phyloP scores from a whole-genome alignment of 2,329 filamentous ascomycete genomes.

The Pyrenochaeta sp. region DNA sequence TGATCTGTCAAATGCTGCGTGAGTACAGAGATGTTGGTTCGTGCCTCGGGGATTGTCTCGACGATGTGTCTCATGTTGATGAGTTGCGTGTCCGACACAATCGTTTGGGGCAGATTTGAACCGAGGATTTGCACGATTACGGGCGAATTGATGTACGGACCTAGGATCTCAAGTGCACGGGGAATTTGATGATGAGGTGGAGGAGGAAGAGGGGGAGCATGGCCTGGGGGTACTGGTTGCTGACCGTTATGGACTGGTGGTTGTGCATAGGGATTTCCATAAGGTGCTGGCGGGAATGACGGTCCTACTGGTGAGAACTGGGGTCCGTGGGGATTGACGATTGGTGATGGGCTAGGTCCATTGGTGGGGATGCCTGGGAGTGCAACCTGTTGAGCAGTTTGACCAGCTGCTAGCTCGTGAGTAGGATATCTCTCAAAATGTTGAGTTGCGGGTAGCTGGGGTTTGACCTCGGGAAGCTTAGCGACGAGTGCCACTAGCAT shows the following conservation, averaged over 20 bases:
- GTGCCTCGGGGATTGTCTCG: slow-evolving; percentile 68
- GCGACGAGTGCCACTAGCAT: slow-evolving; percentile 87
- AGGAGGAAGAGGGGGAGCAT: slow-evolving; percentile 30
- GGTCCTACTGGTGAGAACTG: slow-evolving; percentile 42
- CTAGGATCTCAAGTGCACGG: slow-evolving; percentile 51
- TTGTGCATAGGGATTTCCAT: slow-evolving; percentile 28
- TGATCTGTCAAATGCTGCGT: slow-evolving; percentile 34
- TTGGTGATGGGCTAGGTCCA: slow-evolving; percentile 35
- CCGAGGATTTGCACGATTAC: slow-evolving; percentile 51
- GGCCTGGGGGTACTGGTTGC: slow-evolving; percentile 15
- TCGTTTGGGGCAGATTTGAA: slow-evolving; percentile 32
- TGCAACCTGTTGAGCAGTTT: slow-evolving; percentile 26
- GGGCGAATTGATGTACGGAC: slow-evolving; percentile 51
- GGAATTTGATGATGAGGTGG: slow-evolving; percentile 43
- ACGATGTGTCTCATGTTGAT: slow-evolving; percentile 74
- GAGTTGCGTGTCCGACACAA: slow-evolving; percentile 66
- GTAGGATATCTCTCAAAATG: slow-evolving; percentile 33
- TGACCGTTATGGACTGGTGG: slow-evolving; percentile 13
- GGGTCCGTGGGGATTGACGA: slow-evolving; percentile 44
- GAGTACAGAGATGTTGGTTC: slow-evolving; percentile 60
- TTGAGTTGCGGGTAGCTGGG: slow-evolving; percentile 36
- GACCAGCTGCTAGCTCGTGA: slow-evolving; percentile 17
- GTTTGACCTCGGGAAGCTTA: slow-evolving; percentile 44
- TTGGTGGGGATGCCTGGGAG: slow-evolving; percentile 26
- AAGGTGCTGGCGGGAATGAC: slow-evolving; percentile 31